These are phyloP conservation scores for Fusarium floridanum DNA, from an alignment of 2,329 filamentous ascomycete species.

Conservation along the genomic window DNA sequence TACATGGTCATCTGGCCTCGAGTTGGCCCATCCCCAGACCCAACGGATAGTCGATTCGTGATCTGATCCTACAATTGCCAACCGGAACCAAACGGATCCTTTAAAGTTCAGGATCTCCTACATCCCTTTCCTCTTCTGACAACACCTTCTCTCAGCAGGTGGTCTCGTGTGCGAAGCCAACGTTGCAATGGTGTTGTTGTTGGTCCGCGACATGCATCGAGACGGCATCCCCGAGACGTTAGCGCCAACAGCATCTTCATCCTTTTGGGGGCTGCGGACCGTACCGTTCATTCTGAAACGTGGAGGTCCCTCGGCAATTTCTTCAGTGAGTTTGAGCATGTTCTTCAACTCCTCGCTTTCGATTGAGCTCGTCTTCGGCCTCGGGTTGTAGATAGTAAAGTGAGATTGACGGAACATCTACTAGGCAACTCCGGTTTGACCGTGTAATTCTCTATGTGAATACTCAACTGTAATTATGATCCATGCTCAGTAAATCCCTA, in stretches of 20 bases:
- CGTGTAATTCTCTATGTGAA: background rate
- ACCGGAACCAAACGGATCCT: background rate
- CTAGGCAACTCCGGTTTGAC: background rate
- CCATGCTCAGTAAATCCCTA: conserved; percentile 4
- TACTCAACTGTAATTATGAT: background rate
- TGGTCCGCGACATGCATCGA: conserved; percentile 7
- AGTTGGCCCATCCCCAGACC: background rate
- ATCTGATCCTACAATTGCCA: background rate
- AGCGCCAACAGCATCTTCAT: conserved; percentile 37
- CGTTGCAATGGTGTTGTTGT: conserved; percentile 14
- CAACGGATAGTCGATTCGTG: background rate
- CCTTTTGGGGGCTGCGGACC: background rate
- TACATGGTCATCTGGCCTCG: background rate
- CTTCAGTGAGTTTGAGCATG: background rate
- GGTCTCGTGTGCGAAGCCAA: background rate
- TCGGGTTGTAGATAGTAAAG: background rate
- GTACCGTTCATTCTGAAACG: background rate
- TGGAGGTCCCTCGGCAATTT: background rate
- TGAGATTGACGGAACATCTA: background rate
- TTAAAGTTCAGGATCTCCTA: background rate
- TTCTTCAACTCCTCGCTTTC: background rate
- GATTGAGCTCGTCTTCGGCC: background rate
- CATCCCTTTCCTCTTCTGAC: background rate
- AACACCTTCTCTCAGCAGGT: background rate
- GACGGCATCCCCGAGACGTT: conserved; percentile 4